Conservation (phyloP, 306 rosid genomes). For the Casuarina cunninghamiana region DNA sequence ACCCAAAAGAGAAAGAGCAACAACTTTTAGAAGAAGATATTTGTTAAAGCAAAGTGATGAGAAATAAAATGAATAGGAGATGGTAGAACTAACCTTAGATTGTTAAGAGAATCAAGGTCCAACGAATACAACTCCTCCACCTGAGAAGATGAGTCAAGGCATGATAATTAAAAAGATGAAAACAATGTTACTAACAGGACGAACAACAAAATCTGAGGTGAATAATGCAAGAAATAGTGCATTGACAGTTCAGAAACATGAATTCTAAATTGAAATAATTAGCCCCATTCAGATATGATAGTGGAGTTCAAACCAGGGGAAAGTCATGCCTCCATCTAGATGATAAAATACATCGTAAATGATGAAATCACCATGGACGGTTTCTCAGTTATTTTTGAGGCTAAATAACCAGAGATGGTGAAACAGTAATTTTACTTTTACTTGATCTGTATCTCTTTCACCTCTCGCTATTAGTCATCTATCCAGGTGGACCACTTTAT, state of each 20-base stretch:
- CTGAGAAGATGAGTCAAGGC: conserved; percentile 48
- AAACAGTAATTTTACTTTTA: neutral
- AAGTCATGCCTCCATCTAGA: neutral
- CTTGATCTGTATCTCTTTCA: neutral
- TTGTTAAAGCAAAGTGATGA: conserved; percentile 3
- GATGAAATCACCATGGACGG: neutral
- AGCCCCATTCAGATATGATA: neutral
- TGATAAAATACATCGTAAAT: neutral
- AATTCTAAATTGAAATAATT: neutral
- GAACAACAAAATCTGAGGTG: neutral
- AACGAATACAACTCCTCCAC: conserved; percentile 94
- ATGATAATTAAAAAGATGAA: conserved; percentile 18
- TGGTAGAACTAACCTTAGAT: conserved; percentile 59
- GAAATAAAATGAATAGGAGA: conserved; percentile 22
- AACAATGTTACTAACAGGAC: neutral
- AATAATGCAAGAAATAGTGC: neutral
- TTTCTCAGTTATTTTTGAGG: neutral
- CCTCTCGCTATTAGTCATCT: neutral
- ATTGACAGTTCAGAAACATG: neutral
- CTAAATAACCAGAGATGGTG: neutral
- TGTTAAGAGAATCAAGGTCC: conserved; percentile 78
- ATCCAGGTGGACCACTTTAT: neutral
- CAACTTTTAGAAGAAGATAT: conserved; percentile 16
- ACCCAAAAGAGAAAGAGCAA: conserved; percentile 3
- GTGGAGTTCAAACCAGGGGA: neutral